phyloP scores from a whole-genome alignment of 2,329 filamentous ascomycete genomes.

The Coleophoma cylindrospora region DNA sequence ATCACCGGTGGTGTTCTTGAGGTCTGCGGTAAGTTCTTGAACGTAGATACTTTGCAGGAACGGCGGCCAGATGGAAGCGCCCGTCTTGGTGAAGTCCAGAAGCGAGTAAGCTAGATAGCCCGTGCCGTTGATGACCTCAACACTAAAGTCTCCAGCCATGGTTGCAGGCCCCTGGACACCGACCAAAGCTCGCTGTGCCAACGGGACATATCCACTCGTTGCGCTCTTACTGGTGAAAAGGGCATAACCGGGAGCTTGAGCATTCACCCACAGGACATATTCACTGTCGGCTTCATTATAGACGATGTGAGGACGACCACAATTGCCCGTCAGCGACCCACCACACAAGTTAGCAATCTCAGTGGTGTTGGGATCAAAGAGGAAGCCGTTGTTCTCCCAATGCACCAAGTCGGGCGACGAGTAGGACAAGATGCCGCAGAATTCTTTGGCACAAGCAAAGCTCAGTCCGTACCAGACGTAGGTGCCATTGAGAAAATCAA shows the following conservation, averaged over 20 bases:
- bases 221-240: constrained; percentile 11
- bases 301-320: constrained; percentile 15
- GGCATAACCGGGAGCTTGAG: constrained; percentile 11
- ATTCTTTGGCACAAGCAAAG: constrained; percentile 11
- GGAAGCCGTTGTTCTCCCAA: constrained; percentile 14
- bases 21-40: constrained; percentile 13
- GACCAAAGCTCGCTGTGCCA: constrained; percentile 8
- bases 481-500: constrained; percentile 15
- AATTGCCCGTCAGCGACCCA: constrained; percentile 8
- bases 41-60: constrained; percentile 17
- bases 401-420: constrained; percentile 15
- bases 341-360: constrained; percentile 11
- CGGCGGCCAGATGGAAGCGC: constrained; percentile 19
- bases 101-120: constrained; percentile 17
- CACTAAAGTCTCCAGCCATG: constrained; percentile 13
- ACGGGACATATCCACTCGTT: constrained; percentile 8
- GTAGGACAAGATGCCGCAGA: constrained; percentile 17
- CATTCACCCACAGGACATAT: constrained; percentile 14
- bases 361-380: constrained; percentile 13
- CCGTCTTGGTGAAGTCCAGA: constrained; percentile 15
- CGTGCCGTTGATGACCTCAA: constrained; percentile 13
- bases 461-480: constrained; percentile 19
- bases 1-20: constrained; percentile 17
- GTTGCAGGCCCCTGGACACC: constrained; percentile 11
- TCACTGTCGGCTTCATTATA: constrained; percentile 10